A percentile compares a stretch with the other conserved stretches of the same genome.
These are phyloP conservation scores for Sporothrix sp. DNA, from an alignment of 2,329 filamentous ascomycete species.

Conservation along the genomic window DNA sequence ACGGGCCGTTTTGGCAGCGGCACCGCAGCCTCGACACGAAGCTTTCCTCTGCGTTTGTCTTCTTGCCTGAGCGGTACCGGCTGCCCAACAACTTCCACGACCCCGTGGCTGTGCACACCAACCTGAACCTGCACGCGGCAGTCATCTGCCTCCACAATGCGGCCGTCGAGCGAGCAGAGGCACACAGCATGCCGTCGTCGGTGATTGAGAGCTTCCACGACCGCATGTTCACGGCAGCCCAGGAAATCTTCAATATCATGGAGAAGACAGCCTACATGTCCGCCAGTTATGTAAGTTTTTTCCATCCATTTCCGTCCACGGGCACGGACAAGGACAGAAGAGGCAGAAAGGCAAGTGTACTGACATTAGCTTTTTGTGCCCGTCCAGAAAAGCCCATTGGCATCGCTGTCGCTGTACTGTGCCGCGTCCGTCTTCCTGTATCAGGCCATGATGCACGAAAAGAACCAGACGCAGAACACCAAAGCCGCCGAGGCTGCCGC, in stretches of 20 bases:
- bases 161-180: slow-evolving; percentile 73
- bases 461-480: background rate
- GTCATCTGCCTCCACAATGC: slow-evolving; percentile 85
- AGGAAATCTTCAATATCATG: slow-evolving; percentile 77
- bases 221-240: slow-evolving; percentile 67
- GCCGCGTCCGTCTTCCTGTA: slow-evolving; percentile 77
- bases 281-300: slow-evolving; percentile 38
- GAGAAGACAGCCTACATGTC: slow-evolving; percentile 60
- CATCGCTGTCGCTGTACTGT: slow-evolving; percentile 76
- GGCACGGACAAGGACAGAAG: too few relatives aligned
- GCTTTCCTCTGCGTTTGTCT: slow-evolving; percentile 67
- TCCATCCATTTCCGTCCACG: too few relatives aligned
- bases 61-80: slow-evolving; percentile 63
- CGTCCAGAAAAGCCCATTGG: slow-evolving; percentile 50
- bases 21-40: slow-evolving; percentile 77
- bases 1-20: slow-evolving; percentile 76
- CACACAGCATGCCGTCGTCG: slow-evolving; percentile 53
- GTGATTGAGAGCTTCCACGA: slow-evolving; percentile 62
- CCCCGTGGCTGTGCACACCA: slow-evolving; percentile 67
- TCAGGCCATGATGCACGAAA: slow-evolving; percentile 50
- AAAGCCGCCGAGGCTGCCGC: slow-evolving; percentile 31
- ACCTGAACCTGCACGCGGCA: slow-evolving; percentile 81
- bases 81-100: slow-evolving; percentile 60
- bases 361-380: slow-evolving; percentile 44
- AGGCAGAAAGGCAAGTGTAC: background rate